phyloP scores from a whole-genome alignment of 805 yeast species.

The Metschnikowia lunata region DNA sequence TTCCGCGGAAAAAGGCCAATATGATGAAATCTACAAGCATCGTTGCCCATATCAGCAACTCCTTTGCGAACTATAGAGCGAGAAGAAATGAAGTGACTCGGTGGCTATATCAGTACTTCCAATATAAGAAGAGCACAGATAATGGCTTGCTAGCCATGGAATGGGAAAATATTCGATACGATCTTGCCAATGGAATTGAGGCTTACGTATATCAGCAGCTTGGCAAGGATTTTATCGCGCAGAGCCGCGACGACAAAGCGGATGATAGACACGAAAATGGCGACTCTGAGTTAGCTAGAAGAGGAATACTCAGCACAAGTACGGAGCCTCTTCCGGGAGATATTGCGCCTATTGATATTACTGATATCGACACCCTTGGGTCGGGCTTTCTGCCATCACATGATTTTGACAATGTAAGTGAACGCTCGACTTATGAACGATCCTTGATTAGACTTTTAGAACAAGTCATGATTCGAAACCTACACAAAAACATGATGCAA shows the following conservation, averaged over 20 bases:
- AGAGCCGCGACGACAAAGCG: conserved; percentile 8
- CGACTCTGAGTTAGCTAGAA: conserved; percentile 9
- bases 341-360: conserved; percentile 14
- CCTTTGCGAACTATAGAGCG: conserved; percentile 24
- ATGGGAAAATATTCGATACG: conserved; percentile 41
- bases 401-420: conserved; percentile 32
- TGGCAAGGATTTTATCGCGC: conserved; percentile 21
- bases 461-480: conserved; percentile 15
- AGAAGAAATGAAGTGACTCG: conserved; percentile 24
- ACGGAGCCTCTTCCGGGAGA: conserved; percentile 13
- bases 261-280: conserved; percentile 13
- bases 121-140: conserved; percentile 31
- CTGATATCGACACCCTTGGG: conserved; percentile 17
- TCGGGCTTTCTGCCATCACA: conserved; percentile 28
- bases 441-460: conserved; percentile 25
- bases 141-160: conserved; percentile 38
- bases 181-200: conserved; percentile 34
- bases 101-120: conserved; percentile 34
- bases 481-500: not conserved
- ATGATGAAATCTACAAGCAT: conserved; percentile 24
- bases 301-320: conserved; percentile 8
- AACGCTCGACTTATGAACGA: conserved; percentile 24
- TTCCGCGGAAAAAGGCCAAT: conserved; percentile 18
- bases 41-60: conserved; percentile 26
- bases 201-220: conserved; percentile 30